A percentile compares a stretch with the other conserved stretches of the same genome.
Evolutionary conservation across 2,329 filamentous ascomycete species (phyloP).

Genomic region (Neurospora sp.): DNA sequence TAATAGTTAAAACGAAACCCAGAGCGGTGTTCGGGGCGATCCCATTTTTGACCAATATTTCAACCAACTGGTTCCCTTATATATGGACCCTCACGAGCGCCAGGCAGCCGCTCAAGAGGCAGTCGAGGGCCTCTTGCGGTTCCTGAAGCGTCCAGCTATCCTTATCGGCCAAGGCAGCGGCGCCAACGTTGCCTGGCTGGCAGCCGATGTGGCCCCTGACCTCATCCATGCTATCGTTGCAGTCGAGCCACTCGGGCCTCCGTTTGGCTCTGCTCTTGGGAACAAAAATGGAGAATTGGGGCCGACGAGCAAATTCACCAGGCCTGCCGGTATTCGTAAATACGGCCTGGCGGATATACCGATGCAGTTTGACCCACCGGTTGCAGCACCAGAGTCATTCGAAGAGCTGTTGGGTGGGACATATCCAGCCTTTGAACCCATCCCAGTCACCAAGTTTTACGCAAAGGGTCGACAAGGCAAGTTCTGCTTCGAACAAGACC

Average conservation of each 20-base stretch:
- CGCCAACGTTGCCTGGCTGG: conserved; percentile 34
- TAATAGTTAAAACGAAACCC: background rate
- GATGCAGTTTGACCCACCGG: conserved; percentile 30
- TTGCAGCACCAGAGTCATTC: background rate
- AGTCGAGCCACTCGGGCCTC: conserved; percentile 44
- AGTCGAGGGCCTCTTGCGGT: conserved; percentile 7
- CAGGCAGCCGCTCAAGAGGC: conserved; percentile 17
- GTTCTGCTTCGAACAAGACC: conserved; percentile 12
- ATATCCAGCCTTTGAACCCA: conserved; percentile 1
- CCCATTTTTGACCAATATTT: conserved; percentile 39
- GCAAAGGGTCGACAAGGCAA: conserved; percentile 1
- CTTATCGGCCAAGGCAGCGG: conserved; percentile 43
- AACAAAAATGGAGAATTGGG: background rate
- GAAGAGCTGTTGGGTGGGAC: background rate
- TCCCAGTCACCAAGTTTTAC: conserved; percentile 1
- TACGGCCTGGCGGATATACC: conserved; percentile 20
- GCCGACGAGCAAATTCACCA: background rate
- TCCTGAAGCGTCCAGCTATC: conserved; percentile 20
- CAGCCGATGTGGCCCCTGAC: conserved; percentile 37
- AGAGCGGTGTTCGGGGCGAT: conserved; percentile 33
- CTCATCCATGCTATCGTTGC: conserved; percentile 39
- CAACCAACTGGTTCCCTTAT: conserved; percentile 30
- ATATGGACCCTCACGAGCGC: conserved; percentile 19
- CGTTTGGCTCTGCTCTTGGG: conserved; percentile 37
- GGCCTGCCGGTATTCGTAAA: background rate